Evolutionary conservation across 2,329 filamentous ascomycete species (phyloP).

Genomic region (Xylariaceae sp.): DNA sequence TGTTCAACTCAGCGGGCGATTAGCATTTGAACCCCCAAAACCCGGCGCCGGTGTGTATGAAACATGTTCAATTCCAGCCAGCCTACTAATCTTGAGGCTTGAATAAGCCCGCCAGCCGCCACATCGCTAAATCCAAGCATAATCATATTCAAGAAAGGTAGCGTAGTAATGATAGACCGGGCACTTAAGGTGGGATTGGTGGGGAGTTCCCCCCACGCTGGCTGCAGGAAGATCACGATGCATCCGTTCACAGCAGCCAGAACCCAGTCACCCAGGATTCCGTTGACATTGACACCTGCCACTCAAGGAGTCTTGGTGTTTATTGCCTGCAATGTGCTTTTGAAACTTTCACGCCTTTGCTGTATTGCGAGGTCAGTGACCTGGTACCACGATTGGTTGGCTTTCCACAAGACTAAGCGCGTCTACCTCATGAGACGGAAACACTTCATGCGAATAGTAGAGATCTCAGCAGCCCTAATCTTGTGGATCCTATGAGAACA

Average conservation of each 20-base stretch:
- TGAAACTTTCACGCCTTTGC: slow-evolving; percentile 3
- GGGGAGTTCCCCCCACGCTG: slow-evolving; percentile 10
- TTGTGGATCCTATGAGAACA: not conserved
- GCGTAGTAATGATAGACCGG: slow-evolving; percentile 8
- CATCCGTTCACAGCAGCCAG: slow-evolving; percentile 7
- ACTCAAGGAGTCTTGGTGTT: slow-evolving; percentile 13
- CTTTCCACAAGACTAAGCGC: not conserved
- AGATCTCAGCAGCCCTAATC: not conserved
- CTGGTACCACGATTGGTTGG: slow-evolving; percentile 12
- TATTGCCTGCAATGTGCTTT: slow-evolving; percentile 20
- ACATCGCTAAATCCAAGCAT: slow-evolving; percentile 8
- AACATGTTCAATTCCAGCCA: not conserved
- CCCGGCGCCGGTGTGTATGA: not conserved
- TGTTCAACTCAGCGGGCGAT: not conserved
- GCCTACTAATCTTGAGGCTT: not conserved
- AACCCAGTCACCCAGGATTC: slow-evolving; percentile 17
- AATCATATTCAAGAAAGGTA: slow-evolving; percentile 19
- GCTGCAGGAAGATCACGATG: slow-evolving; percentile 11
- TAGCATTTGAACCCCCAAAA: not conserved
- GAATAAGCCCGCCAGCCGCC: not conserved
- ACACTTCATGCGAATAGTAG: not conserved
- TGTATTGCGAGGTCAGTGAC: slow-evolving; percentile 8
- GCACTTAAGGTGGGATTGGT: slow-evolving; percentile 1
- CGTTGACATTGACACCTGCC: slow-evolving; percentile 20
- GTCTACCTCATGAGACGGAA: not conserved